Percentiles rank a stretch among this genome's conserved stretches.
Evolutionary conservation across 441 rosid genomes (phyloP).

Genomic region (Jatropha podagrica): DNA sequence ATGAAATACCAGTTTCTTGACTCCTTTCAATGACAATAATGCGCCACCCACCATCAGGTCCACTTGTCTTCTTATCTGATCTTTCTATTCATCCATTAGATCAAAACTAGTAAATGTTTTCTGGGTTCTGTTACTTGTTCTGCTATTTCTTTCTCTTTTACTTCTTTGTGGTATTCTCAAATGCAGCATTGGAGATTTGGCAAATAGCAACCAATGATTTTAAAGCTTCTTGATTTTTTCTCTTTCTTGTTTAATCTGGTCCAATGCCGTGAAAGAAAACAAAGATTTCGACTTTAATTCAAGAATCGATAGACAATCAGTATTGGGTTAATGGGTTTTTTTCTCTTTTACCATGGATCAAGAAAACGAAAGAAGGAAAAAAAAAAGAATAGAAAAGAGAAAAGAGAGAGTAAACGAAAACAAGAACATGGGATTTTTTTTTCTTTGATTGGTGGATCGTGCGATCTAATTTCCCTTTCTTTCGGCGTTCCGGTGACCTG

Average conservation of each 20-base stretch:
- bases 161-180: constrained; percentile 42
- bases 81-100: constrained; percentile 27
- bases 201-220: constrained; percentile 1
- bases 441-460: no score
- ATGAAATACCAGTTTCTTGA: constrained; percentile 17
- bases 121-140: constrained; percentile 23
- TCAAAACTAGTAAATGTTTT: constrained; percentile 19
- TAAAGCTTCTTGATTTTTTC: constrained; percentile 11
- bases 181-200: constrained; percentile 64
- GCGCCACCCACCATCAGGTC: constrained; percentile 72
- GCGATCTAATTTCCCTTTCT: no score
- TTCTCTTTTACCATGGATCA: constrained; percentile 31
- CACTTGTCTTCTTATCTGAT: constrained; percentile 30
- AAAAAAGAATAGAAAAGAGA: constrained; percentile 14
- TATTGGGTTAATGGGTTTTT: constrained; percentile 31
- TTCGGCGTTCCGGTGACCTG: no score
- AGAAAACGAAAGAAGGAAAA: constrained; percentile 17
- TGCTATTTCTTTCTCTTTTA: constrained; percentile 24
- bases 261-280: neutral
- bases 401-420: constrained; percentile 22
- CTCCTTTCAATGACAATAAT: constrained; percentile 23
- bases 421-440: constrained; percentile 29
- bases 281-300: constrained; percentile 23
- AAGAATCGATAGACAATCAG: constrained; percentile 26
- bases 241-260: neutral